These are phyloP conservation scores for Daucus carota DNA, from an alignment of 129 eudicot species.

Conservation along the genomic window DH1_v3.0 NC_030388.2:29704001-29704500, in stretches of 20 bases:
- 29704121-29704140: background rate
- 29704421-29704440: background rate
- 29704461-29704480: background rate
- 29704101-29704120: background rate
- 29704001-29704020: background rate
- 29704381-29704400: background rate
- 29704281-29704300: background rate
- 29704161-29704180: background rate
- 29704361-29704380: background rate
- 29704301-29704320: background rate
- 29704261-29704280: background rate
- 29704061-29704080: background rate
- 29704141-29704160: background rate
- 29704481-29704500: background rate
- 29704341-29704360: background rate
- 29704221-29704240: background rate
- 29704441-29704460: background rate
- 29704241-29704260: background rate
- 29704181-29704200: background rate
- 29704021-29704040: background rate
- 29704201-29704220: background rate
- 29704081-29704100: background rate
- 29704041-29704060: background rate
- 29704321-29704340: background rate
- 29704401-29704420: background rate